Conservation (phyloP, 352 stramenopile species). For the Pythium aristosporum region DNA sequence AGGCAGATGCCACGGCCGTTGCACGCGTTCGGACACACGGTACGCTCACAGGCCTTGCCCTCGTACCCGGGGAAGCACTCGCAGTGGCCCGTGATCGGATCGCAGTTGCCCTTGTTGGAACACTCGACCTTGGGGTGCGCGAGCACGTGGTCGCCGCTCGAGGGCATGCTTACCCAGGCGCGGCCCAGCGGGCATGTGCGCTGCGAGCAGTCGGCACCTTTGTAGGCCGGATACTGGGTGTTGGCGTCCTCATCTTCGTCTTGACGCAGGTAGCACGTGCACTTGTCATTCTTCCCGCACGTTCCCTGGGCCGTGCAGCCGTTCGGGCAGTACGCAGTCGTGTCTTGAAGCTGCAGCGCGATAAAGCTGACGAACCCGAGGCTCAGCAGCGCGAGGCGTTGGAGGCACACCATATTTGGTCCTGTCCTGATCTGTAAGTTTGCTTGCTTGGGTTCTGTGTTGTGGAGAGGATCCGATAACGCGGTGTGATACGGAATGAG, state of each 20-base stretch:
- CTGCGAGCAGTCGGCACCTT: slow-evolving; percentile 74
- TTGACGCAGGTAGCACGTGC: slow-evolving; percentile 88
- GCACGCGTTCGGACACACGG: slow-evolving; percentile 95
- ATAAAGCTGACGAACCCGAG: slow-evolving; percentile 36
- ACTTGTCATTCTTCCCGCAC: slow-evolving; percentile 89
- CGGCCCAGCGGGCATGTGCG: slow-evolving; percentile 73
- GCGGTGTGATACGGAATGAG: slow-evolving; percentile 12
- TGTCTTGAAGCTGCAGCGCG: slow-evolving; percentile 27
- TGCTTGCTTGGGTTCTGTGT: too few species aligned
- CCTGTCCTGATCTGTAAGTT: not conserved
- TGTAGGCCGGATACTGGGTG: slow-evolving; percentile 53
- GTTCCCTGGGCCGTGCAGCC: slow-evolving; percentile 85
- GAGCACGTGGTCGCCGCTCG: slow-evolving; percentile 49
- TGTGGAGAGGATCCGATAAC: not conserved
- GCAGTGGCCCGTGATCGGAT: slow-evolving; percentile 90
- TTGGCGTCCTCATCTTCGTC: slow-evolving; percentile 37
- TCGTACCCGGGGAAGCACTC: slow-evolving; percentile 89
- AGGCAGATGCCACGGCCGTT: slow-evolving; percentile 92
- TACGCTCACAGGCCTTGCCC: slow-evolving; percentile 90
- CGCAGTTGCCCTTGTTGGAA: slow-evolving; percentile 92
- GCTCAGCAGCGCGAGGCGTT: slow-evolving; percentile 41
- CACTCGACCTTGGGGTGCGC: slow-evolving; percentile 89
- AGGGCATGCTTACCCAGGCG: slow-evolving; percentile 59
- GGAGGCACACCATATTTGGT: slow-evolving; percentile 39
- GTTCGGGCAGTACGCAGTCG: slow-evolving; percentile 73